A percentile compares a stretch with the other conserved stretches of the same genome.
Conservation (phyloP, 345 rosid species). For the Salix koriyanagi region DNA sequence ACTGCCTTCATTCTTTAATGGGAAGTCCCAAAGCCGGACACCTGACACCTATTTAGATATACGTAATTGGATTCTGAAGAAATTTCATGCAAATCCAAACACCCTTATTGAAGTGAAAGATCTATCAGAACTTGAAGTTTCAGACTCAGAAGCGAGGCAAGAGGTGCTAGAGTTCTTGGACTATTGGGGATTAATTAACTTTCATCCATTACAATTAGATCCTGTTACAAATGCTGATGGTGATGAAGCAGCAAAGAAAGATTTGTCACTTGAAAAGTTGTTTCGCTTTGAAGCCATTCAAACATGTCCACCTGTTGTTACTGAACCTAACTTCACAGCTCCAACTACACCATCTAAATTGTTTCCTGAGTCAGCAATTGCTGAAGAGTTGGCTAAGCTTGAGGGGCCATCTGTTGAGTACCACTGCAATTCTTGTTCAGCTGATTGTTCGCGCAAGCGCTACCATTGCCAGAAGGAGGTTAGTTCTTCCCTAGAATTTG, state of each 20-base stretch:
- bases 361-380: conserved; percentile 63
- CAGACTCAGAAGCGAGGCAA: conserved; percentile 68
- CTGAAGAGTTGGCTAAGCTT: conserved; percentile 68
- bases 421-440: conserved; percentile 97
- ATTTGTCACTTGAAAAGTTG: conserved; percentile 59
- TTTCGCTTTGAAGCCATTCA: conserved; percentile 65
- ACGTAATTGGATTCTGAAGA: conserved; percentile 80
- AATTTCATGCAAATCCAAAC: conserved; percentile 71
- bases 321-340: conserved; percentile 46
- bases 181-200: conserved; percentile 97
- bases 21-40: conserved; percentile 61
- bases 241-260: conserved; percentile 37
- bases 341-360: conserved; percentile 54
- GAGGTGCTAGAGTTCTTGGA: conserved; percentile 96
- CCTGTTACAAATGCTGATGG: conserved; percentile 34
- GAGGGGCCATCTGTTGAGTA: conserved; percentile 93
- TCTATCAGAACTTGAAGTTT: conserved; percentile 71
- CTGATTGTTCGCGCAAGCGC: conserved; percentile 98
- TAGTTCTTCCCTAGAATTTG: conserved; percentile 16
- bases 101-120: conserved; percentile 60
- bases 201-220: conserved; percentile 74
- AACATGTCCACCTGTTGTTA: conserved; percentile 41
- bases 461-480: conserved; percentile 99
- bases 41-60: conserved; percentile 67
- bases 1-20: conserved; percentile 77